phyloP scores from a whole-genome alignment of 164 flowering plant genomes.

The Vitis rotundifolia region DNA sequence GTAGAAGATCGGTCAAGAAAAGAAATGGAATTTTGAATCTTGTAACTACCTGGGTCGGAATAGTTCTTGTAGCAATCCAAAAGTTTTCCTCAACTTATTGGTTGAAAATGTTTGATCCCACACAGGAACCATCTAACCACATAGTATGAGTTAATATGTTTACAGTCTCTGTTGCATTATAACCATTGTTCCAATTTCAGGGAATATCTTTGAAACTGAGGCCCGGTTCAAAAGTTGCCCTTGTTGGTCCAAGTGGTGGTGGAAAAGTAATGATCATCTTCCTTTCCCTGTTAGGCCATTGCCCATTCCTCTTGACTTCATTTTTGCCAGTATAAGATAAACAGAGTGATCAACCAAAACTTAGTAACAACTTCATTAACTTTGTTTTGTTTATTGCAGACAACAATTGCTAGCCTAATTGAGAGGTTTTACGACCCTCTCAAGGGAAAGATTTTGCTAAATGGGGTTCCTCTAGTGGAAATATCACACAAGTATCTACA shows the following conservation, averaged over 20 bases:
- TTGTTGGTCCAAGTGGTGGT: constrained; percentile 99
- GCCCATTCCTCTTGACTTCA: background rate
- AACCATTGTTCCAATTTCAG: constrained; percentile 31
- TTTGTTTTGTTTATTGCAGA: constrained; percentile 45
- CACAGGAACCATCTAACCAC: too few relatives aligned
- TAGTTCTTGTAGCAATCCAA: too few relatives aligned
- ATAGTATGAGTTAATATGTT: background rate
- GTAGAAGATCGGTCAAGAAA: too few relatives aligned
- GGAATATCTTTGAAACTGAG: constrained; percentile 72
- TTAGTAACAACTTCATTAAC: too few relatives aligned
- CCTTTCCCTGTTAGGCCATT: background rate
- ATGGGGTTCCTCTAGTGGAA: constrained; percentile 82
- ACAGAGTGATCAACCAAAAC: too few relatives aligned
- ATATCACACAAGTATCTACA: constrained; percentile 90
- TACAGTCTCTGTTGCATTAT: background rate
- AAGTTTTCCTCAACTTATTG: too few relatives aligned
- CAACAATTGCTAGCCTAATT: constrained; percentile 91
- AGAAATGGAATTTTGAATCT: too few relatives aligned
- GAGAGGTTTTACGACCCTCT: constrained; percentile 93
- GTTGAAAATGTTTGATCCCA: too few relatives aligned
- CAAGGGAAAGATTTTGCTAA: constrained; percentile 77
- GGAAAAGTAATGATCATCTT: constrained; percentile 69
- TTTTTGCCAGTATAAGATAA: constrained; percentile 5
- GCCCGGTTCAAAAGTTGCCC: constrained; percentile 94
- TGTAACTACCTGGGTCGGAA: too few relatives aligned